Evolutionary conservation across 208 protist species (phyloP).

Genomic region (Leishmania mexicana): DNA sequence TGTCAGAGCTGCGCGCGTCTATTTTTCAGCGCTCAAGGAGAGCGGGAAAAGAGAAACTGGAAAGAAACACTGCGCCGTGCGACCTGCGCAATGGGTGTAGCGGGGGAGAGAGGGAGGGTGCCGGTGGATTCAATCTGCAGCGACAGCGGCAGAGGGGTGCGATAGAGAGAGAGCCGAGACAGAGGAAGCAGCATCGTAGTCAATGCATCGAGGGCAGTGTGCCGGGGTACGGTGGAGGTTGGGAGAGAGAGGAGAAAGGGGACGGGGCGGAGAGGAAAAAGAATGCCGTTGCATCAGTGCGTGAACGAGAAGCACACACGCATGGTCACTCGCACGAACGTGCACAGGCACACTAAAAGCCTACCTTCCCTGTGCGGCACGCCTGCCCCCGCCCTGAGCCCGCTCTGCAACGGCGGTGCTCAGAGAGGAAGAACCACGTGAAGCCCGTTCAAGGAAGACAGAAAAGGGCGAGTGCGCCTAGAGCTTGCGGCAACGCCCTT

Average conservation of each 20-base stretch:
- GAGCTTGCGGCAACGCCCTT: background rate
- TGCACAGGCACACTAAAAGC: background rate
- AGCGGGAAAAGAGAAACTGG: background rate
- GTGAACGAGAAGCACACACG: background rate
- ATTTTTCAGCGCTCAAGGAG: slow-evolving; percentile 10
- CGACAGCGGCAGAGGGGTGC: background rate
- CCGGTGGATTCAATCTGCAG: background rate
- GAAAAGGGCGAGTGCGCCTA: background rate
- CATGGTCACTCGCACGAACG: background rate
- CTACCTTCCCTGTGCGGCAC: background rate
- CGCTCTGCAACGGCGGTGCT: background rate
- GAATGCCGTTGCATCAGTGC: background rate
- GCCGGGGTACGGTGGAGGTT: background rate
- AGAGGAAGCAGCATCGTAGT: background rate
- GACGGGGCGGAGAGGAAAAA: background rate
- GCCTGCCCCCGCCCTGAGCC: background rate
- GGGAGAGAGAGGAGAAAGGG: background rate
- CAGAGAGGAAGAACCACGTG: background rate
- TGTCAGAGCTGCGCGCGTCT: background rate
- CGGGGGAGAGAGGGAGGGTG: background rate
- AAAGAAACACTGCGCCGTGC: background rate
- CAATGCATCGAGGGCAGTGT: background rate
- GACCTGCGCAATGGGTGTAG: background rate
- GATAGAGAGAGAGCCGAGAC: background rate
- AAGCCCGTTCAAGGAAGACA: background rate